A percentile compares a stretch with the other conserved stretches of the same genome.
These are phyloP conservation scores for Candida railenensis DNA, from an alignment of 805 yeast genomes.

Conservation along the genomic window DNA sequence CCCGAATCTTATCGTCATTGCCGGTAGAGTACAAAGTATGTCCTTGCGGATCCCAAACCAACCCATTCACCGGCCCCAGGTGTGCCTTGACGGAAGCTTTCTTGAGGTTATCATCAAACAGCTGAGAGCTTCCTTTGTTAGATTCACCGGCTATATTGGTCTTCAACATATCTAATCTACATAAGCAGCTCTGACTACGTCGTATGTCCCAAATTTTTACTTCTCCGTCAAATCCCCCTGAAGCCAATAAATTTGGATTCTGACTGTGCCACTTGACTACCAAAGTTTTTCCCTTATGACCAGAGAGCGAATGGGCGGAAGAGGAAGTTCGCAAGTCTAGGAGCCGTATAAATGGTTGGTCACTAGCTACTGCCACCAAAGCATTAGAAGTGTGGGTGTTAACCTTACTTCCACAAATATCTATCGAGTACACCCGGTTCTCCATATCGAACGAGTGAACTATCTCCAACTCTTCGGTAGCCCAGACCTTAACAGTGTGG, in stretches of 20 bases:
- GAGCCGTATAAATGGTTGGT: slow-evolving; percentile 65
- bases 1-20: slow-evolving; percentile 73
- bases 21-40: slow-evolving; percentile 64
- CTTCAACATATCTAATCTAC: slow-evolving; percentile 57
- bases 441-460: slow-evolving; percentile 67
- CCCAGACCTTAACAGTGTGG: slow-evolving; percentile 77
- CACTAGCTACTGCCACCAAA: slow-evolving; percentile 68
- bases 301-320: slow-evolving; percentile 67
- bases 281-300: slow-evolving; percentile 56
- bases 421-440: slow-evolving; percentile 65
- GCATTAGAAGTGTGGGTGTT: slow-evolving; percentile 37
- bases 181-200: slow-evolving; percentile 60
- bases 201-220: slow-evolving; percentile 86
- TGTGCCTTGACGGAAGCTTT: slow-evolving; percentile 60
- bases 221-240: slow-evolving; percentile 82
- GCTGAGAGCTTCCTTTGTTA: not conserved
- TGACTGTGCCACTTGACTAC: slow-evolving; percentile 76
- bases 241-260: slow-evolving; percentile 58
- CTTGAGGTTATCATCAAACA: slow-evolving; percentile 24
- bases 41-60: slow-evolving; percentile 73
- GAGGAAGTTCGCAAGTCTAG: slow-evolving; percentile 74
- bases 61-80: slow-evolving; percentile 73
- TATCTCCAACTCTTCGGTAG: slow-evolving; percentile 60
- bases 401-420: slow-evolving; percentile 36
- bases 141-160: slow-evolving; percentile 26